phyloP scores from a whole-genome alignment of 208 protist genomes.

The Wallacemonas sp. region DNA sequence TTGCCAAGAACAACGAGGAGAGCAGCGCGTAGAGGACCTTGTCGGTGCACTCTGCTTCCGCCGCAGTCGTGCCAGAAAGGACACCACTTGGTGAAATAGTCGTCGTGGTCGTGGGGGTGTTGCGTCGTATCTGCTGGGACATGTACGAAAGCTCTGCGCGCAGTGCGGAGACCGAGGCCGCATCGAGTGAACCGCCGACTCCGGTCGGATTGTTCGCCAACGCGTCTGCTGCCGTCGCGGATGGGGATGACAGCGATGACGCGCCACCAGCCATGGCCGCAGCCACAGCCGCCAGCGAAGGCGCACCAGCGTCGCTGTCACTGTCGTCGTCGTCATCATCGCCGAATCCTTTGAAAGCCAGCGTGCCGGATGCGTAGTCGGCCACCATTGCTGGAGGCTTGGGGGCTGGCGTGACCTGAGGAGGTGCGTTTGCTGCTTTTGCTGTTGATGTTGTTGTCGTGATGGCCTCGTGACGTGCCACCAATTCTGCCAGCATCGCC shows the following conservation, averaged over 20 bases:
- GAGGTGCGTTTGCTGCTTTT: neutral
- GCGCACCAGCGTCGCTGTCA: conserved; percentile 37
- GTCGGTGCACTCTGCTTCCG: neutral
- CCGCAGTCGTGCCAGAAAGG: too few species aligned
- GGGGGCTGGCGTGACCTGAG: neutral
- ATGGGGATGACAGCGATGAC: too few species aligned
- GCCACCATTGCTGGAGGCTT: conserved; percentile 40
- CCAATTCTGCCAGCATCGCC: conserved; percentile 29
- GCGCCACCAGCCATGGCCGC: conserved; percentile 1
- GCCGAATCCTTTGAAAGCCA: conserved; percentile 67
- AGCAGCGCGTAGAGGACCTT: conserved; percentile 9
- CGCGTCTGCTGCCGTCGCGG: neutral
- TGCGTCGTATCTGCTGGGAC: neutral
- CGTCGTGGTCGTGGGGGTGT: neutral
- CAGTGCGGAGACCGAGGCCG: conserved; percentile 9
- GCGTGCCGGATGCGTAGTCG: conserved; percentile 76
- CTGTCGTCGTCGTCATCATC: conserved; percentile 53
- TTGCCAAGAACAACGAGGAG: neutral
- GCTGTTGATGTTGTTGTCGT: neutral
- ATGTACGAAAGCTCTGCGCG: conserved; percentile 19
- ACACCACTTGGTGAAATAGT: too few species aligned
- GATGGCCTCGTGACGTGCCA: conserved; percentile 16
- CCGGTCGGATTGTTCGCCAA: neutral
- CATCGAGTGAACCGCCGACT: neutral
- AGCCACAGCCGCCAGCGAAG: conserved; percentile 2